phyloP scores from a whole-genome alignment of 495 filamentous ascomycete species.

The Tuber magnatum region DNA sequence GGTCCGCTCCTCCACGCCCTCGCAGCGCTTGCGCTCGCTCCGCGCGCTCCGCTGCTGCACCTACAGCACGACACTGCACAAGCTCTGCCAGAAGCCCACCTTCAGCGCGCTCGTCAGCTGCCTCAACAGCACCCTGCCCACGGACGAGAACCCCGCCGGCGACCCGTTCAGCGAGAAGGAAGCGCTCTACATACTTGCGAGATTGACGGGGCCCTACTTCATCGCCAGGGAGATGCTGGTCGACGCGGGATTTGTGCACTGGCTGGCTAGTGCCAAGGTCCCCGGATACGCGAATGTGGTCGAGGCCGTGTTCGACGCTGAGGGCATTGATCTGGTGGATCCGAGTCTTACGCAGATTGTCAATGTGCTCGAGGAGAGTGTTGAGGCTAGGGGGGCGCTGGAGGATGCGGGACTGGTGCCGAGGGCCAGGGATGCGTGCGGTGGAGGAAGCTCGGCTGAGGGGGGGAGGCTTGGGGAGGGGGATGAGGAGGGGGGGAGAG shows the following conservation, averaged over 20 bases:
- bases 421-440: conserved; percentile 4
- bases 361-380: conserved; percentile 16
- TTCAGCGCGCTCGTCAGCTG: conserved; percentile 26
- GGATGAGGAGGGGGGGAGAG: conserved; percentile 17
- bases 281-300: conserved; percentile 19
- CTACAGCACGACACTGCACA: conserved; percentile 22
- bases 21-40: conserved; percentile 17
- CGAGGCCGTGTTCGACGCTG: conserved; percentile 19
- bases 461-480: conserved; percentile 11
- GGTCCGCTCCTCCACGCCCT: conserved; percentile 7
- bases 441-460: conserved; percentile 10
- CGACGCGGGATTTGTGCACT: conserved; percentile 27
- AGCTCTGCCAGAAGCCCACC: conserved; percentile 24
- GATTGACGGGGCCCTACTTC: conserved; percentile 29
- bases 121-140: conserved; percentile 26
- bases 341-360: conserved; percentile 23
- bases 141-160: conserved; percentile 6
- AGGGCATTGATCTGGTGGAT: conserved; percentile 18
- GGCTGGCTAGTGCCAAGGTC: conserved; percentile 14
- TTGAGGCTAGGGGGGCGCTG: conserved; percentile 15
- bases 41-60: conserved; percentile 32
- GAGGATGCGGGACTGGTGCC: conserved; percentile 21
- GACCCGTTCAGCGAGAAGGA: conserved; percentile 24
- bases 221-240: conserved; percentile 25
- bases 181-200: conserved; percentile 27